Percentiles rank a stretch among this genome's conserved stretches.
phyloP scores from a whole-genome alignment of 73 alveolate genomes.

The Loxodes magnus region DNA sequence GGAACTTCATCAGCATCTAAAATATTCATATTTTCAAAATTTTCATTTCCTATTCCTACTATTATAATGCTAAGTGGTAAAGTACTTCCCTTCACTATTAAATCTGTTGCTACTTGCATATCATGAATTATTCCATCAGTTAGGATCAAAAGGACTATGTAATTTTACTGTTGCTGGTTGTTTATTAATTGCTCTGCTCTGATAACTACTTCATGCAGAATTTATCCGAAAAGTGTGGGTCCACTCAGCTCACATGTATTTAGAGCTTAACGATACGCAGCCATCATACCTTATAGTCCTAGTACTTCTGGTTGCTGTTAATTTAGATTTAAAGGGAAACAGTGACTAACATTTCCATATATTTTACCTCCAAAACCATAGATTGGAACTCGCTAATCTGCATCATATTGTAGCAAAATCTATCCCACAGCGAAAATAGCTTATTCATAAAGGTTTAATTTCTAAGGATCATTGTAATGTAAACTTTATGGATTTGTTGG shows the following conservation, averaged over 20 bases:
- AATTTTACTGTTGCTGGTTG: slow-evolving; percentile 15
- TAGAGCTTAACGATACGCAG: slow-evolving; percentile 28
- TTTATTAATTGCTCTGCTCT: slow-evolving; percentile 13
- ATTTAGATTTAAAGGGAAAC: slow-evolving; percentile 51
- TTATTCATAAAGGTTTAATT: slow-evolving; percentile 39
- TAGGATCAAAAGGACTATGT: slow-evolving; percentile 53
- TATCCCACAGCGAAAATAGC: slow-evolving; percentile 66
- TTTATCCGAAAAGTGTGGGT: slow-evolving; percentile 48
- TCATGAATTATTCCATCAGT: slow-evolving; percentile 92
- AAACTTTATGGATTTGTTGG: slow-evolving; percentile 10
- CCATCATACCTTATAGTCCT: slow-evolving; percentile 40
- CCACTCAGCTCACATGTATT: slow-evolving; percentile 20
- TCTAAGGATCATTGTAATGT: slow-evolving; percentile 9
- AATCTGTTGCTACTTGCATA: slow-evolving; percentile 54
- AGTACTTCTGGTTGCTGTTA: slow-evolving; percentile 35
- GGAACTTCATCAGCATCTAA: slow-evolving; percentile 89
- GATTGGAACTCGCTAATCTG: slow-evolving; percentile 61
- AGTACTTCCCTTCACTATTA: slow-evolving; percentile 32
- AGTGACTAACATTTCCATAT: slow-evolving; percentile 22
- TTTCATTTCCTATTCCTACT: slow-evolving; percentile 85
- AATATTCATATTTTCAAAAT: slow-evolving; percentile 60
- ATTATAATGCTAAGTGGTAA: slow-evolving; percentile 78
- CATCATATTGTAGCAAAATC: slow-evolving; percentile 52
- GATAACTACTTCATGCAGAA: slow-evolving; percentile 12
- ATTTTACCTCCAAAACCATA: slow-evolving; percentile 72